phyloP scores from a whole-genome alignment of 2,329 filamentous ascomycete genomes.

The Colletotrichum destructivum region DNA sequence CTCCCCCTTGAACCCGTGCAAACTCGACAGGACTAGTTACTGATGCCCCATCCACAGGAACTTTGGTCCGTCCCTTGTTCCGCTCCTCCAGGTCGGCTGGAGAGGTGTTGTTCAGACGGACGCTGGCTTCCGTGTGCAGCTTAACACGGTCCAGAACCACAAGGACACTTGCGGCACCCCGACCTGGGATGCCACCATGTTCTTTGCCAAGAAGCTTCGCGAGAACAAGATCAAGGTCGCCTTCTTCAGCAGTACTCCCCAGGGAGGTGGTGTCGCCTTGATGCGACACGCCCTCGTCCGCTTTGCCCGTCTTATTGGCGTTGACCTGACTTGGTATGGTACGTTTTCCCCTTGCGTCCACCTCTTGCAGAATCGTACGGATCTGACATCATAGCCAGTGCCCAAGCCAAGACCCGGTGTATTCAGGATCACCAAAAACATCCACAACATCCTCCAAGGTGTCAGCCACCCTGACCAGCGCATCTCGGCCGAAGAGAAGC shows the following conservation, averaged over 20 bases:
- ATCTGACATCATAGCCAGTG: conserved; percentile 60
- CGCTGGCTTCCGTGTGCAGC: conserved; percentile 72
- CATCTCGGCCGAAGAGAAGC: conserved; percentile 74
- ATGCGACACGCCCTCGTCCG: conserved; percentile 86
- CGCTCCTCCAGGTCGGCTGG: conserved; percentile 77
- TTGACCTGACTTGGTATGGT: conserved; percentile 82
- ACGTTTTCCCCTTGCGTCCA: conserved; percentile 46
- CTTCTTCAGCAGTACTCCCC: conserved; percentile 85
- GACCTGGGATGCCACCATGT: conserved; percentile 77
- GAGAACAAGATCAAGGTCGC: conserved; percentile 77
- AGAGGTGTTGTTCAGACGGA: conserved; percentile 81
- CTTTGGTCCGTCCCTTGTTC: conserved; percentile 81
- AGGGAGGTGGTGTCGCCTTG: conserved; percentile 85
- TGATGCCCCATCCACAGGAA: conserved; percentile 60
- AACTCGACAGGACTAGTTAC: conserved; percentile 1
- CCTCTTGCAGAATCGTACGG: conserved; percentile 17
- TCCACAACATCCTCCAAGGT: conserved; percentile 90
- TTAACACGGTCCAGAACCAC: conserved; percentile 72
- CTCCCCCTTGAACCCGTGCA: not conserved
- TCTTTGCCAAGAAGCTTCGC: conserved; percentile 75
- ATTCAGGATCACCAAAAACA: conserved; percentile 88
- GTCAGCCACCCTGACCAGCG: conserved; percentile 77
- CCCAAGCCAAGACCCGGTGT: conserved; percentile 85
- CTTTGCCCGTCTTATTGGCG: conserved; percentile 76
- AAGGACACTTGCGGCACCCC: conserved; percentile 70